phyloP scores from a whole-genome alignment of 441 rosid species.

The Euphorbia schlechtendalii region DNA sequence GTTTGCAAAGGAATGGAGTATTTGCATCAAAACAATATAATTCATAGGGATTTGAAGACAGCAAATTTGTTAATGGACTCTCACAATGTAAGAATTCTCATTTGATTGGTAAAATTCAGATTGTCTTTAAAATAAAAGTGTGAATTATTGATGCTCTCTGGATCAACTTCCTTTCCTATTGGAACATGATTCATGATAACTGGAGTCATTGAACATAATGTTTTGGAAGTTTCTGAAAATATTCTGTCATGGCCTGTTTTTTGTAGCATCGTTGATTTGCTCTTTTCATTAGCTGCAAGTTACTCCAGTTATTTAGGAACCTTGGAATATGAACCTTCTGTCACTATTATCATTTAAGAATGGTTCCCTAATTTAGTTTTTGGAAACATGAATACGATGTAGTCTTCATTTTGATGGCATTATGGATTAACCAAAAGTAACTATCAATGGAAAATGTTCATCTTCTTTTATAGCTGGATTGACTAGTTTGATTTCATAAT shows the following conservation, averaged over 20 bases:
- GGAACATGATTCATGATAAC: background rate
- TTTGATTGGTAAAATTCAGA: slow-evolving; percentile 6
- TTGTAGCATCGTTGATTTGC: background rate
- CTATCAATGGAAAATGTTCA: background rate
- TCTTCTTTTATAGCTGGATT: background rate
- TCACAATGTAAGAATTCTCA: slow-evolving; percentile 34
- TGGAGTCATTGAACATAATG: background rate
- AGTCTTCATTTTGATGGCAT: background rate
- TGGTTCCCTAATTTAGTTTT: background rate
- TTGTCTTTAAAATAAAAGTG: background rate
- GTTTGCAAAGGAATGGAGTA: slow-evolving; percentile 74
- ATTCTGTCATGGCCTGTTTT: background rate
- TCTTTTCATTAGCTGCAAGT: background rate
- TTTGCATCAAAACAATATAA: slow-evolving; percentile 65
- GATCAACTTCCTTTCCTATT: slow-evolving; percentile 7
- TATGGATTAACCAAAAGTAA: background rate
- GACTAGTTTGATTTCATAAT: background rate
- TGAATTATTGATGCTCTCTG: background rate
- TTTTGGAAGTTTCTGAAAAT: background rate
- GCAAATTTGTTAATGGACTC: slow-evolving; percentile 72
- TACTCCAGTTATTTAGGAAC: background rate
- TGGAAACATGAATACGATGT: background rate
- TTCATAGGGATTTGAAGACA: slow-evolving; percentile 78
- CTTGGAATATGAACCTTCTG: background rate
- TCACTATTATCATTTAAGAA: background rate